Base-by-base conservation (phyloP, 2,329 filamentous ascomycete species). In the Nannizziopsis arthrosporioides region DNA sequence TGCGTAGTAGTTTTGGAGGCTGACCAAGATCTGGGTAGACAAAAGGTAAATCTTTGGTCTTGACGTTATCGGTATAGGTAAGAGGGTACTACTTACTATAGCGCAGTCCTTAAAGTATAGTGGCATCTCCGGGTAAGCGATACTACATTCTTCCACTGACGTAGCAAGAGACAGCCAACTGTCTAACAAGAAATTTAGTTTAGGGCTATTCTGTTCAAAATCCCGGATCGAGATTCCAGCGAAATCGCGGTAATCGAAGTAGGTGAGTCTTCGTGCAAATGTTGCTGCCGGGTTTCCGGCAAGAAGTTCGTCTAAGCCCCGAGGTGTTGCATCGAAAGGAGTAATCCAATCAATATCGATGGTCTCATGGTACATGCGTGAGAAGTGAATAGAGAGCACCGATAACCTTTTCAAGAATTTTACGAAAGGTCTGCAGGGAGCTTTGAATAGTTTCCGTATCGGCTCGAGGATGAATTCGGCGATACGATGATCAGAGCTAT, bases 61-160 rank as follows among this genome's bases (percentile, higher is more conserved):
- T 27, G n/a, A n/a, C n/a, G n/a, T n/a, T n/a, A 27, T 3, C 22
- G 7, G 22, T 27, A 27, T 3, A 27, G 22, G 3, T 27, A 27
- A 27, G 7, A n/a, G n/a, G 1, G 18, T 19, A 30, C 17, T 18
- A 51, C 61, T 56, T 44, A 67, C 66, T 51, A 64, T 54, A 17
- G 60, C 54, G 47, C 64, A 64, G 35, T 63, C 63, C 52, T 62
- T 60, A 7, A 69, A 54, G 47, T 57, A 61, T 8, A 51, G 48
- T 7, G 60, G 53, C 44, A 61, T 41, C 6, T 66, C 61, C 6
- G 64, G 64, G 32, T 67, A 50, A 9, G 62, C 64, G 1, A 56
- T 58, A 44, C 64, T 68, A 48, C 61, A 67, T 53, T 68, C 66
- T 59, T 64, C 66, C 1, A 64, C 61, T 1, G 60, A 59, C 4